phyloP scores from a whole-genome alignment of 495 filamentous ascomycete genomes.

The Choiromyces venosus region DNA sequence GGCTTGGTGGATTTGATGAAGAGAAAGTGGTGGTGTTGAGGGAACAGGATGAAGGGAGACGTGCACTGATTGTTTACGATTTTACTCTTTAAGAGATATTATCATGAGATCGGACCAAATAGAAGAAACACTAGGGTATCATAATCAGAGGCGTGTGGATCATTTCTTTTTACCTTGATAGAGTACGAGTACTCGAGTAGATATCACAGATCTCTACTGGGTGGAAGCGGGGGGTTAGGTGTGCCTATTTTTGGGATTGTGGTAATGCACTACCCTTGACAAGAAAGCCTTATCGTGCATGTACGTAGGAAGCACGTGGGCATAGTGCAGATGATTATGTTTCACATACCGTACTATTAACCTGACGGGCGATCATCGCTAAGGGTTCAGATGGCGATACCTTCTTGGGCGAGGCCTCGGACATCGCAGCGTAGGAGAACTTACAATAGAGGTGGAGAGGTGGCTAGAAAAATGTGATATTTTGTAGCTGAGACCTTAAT shows the following conservation, averaged over 20 bases:
- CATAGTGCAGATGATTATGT: slow-evolving; percentile 32
- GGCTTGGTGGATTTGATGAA: slow-evolving; percentile 90
- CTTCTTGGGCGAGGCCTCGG: background rate
- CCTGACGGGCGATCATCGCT: slow-evolving; percentile 33
- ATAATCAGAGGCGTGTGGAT: slow-evolving; percentile 15
- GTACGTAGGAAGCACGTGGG: slow-evolving; percentile 35
- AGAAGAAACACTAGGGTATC: slow-evolving; percentile 15
- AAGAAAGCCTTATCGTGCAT: slow-evolving; percentile 35
- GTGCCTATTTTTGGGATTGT: slow-evolving; percentile 32
- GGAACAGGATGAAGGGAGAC: slow-evolving; percentile 59
- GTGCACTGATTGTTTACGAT: slow-evolving; percentile 82
- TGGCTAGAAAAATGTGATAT: background rate
- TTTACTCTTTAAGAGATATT: slow-evolving; percentile 52
- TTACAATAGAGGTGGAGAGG: background rate
- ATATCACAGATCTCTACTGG: background rate
- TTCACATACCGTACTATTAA: slow-evolving; percentile 31
- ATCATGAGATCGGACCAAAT: slow-evolving; percentile 17
- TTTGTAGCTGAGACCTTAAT: background rate
- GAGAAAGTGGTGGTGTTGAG: slow-evolving; percentile 83
- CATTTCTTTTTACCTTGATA: slow-evolving; percentile 20
- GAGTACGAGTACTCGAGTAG: slow-evolving; percentile 8
- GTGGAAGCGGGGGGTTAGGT: slow-evolving; percentile 1
- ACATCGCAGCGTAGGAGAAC: background rate
- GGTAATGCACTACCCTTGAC: slow-evolving; percentile 15
- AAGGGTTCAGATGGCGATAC: slow-evolving; percentile 30